Conservation (phyloP, 1,284 basidiomycete species). For the Sporisorium scitamineum region DNA sequence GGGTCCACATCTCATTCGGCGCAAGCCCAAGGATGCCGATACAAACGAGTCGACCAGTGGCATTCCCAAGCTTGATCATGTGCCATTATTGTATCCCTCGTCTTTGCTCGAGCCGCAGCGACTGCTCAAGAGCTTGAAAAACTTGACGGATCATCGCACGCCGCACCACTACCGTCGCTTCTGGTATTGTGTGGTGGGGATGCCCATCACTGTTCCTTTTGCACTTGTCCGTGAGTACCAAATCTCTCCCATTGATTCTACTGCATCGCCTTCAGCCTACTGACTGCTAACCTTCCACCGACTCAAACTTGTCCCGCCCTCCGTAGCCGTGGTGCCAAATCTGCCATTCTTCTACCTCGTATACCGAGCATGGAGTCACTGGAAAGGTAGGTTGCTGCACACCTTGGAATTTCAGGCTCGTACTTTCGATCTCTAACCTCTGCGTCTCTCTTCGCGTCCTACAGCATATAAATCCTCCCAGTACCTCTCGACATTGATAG, state of each 20-base stretch:
- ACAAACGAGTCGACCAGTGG: neutral
- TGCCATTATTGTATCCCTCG: constrained; percentile 62
- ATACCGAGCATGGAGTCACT: constrained; percentile 65
- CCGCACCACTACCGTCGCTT: constrained; percentile 61
- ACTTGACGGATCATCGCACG: constrained; percentile 47
- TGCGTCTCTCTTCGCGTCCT: neutral
- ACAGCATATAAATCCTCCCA: constrained; percentile 60
- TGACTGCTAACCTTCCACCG: neutral
- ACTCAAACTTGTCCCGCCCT: neutral
- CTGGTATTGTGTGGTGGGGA: constrained; percentile 58
- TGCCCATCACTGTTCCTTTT: constrained; percentile 65
- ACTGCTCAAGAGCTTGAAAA: constrained; percentile 51
- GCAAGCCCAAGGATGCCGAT: constrained; percentile 15
- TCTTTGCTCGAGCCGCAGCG: constrained; percentile 35
- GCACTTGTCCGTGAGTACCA: constrained; percentile 57
- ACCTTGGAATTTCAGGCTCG: neutral
- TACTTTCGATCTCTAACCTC: neutral
- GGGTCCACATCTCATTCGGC: constrained; percentile 44
- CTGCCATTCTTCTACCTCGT: constrained; percentile 67
- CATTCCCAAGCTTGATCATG: constrained; percentile 35
- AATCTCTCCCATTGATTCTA: too few relatives aligned
- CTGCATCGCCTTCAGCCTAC: neutral
- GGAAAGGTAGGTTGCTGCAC: constrained; percentile 51
- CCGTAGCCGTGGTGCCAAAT: constrained; percentile 63
- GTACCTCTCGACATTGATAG: constrained; percentile 52